These are phyloP conservation scores for Alternaria metachromatica DNA, from an alignment of 2,329 filamentous ascomycete species.

Conservation along the genomic window DNA sequence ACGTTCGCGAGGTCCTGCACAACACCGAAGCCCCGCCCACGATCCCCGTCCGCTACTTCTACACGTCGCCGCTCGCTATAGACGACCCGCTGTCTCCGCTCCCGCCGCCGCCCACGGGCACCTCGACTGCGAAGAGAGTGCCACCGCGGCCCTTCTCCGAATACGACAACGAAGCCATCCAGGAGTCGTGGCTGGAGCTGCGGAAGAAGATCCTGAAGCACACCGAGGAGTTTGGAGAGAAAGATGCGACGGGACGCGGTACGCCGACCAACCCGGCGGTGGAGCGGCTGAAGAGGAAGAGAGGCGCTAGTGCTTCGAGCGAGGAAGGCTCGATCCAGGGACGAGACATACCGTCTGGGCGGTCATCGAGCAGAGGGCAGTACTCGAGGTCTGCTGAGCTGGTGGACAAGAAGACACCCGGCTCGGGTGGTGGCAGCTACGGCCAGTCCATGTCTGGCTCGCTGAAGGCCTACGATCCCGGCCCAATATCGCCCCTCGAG, in stretches of 20 bases:
- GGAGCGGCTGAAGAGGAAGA: conserved; percentile 43
- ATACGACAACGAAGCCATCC: conserved; percentile 79
- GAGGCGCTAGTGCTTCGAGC: conserved; percentile 37
- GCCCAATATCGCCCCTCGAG: conserved; percentile 38
- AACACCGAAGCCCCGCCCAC: conserved; percentile 42
- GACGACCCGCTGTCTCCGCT: conserved; percentile 83
- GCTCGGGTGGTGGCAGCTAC: conserved; percentile 34
- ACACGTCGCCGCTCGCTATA: conserved; percentile 79
- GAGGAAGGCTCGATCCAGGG: conserved; percentile 30
- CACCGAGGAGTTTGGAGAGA: conserved; percentile 48
- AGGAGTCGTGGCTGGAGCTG: conserved; percentile 76
- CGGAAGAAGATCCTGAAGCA: conserved; percentile 57
- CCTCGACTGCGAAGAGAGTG: conserved; percentile 58
- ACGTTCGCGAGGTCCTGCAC: conserved; percentile 55
- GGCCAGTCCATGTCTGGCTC: conserved; percentile 34
- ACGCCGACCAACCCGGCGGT: conserved; percentile 44
- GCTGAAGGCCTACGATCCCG: conserved; percentile 38
- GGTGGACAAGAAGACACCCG: conserved; percentile 25
- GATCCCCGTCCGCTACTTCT: conserved; percentile 70
- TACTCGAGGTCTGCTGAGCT: conserved; percentile 42
- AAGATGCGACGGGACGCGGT: conserved; percentile 26
- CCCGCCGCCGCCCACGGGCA: conserved; percentile 59
- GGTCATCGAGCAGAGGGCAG: conserved; percentile 28
- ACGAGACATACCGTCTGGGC: conserved; percentile 37
- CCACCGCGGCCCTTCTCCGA: conserved; percentile 78